A percentile compares a stretch with the other conserved stretches of the same genome.
Evolutionary conservation across 1,139 yeast genomes (phyloP).

Genomic region (Trichomonascaceae sp.): DNA sequence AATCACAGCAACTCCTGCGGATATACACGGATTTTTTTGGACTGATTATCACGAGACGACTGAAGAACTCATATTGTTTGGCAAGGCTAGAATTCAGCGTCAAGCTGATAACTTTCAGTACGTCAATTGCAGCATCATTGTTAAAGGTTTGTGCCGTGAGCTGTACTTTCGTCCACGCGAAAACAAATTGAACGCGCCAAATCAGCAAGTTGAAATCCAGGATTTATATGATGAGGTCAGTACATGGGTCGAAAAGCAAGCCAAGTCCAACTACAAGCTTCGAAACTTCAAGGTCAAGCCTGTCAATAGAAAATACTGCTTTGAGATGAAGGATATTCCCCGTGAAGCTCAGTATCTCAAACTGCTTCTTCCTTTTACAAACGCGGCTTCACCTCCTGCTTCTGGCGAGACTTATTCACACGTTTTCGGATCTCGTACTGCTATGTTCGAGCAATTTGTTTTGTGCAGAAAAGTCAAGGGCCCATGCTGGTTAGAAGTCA

Average conservation of each 20-base stretch:
- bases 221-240: constrained; percentile 77
- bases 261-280: constrained; percentile 34
- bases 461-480: constrained; percentile 86
- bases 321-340: constrained; percentile 78
- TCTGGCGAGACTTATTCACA: constrained; percentile 68
- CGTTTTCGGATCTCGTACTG: constrained; percentile 73
- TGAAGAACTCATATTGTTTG: constrained; percentile 67
- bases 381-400: constrained; percentile 23
- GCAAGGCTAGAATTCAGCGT: constrained; percentile 59
- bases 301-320: constrained; percentile 74
- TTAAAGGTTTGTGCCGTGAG: constrained; percentile 65
- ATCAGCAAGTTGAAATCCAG: constrained; percentile 42
- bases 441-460: constrained; percentile 80
- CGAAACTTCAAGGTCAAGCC: constrained; percentile 59
- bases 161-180: constrained; percentile 66
- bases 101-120: constrained; percentile 33
- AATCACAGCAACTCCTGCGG: constrained; percentile 34
- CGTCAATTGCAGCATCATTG: constrained; percentile 74
- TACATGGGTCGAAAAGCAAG: constrained; percentile 51
- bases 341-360: constrained; percentile 75
- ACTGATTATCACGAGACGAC: constrained; percentile 80
- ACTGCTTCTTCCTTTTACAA: constrained; percentile 64
- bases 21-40: constrained; percentile 59
- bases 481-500: constrained; percentile 89
- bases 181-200: constrained; percentile 31